Conservation (phyloP, 805 yeast species). For the Yamadazyma endophytica region DNA sequence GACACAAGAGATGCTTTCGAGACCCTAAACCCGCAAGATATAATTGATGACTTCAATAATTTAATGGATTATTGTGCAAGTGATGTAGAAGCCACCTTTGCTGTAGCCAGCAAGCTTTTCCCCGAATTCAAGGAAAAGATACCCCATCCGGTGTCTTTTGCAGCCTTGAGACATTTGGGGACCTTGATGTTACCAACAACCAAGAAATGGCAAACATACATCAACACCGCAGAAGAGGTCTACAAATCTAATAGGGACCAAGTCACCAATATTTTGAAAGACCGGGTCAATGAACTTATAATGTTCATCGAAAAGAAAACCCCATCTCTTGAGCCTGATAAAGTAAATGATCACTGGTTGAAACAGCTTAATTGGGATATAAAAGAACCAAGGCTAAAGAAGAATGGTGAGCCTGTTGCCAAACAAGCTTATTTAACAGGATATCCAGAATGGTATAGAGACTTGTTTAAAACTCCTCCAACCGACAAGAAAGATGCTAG, state of each 20-base stretch:
- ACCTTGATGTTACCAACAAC: slow-evolving; percentile 77
- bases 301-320: slow-evolving; percentile 31
- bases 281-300: slow-evolving; percentile 59
- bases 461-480: slow-evolving; percentile 35
- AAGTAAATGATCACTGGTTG: slow-evolving; percentile 79
- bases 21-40: slow-evolving; percentile 47
- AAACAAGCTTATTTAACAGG: slow-evolving; percentile 79
- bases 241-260: slow-evolving; percentile 55
- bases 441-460: slow-evolving; percentile 90
- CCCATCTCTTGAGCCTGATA: slow-evolving; percentile 20
- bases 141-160: slow-evolving; percentile 94
- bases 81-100: slow-evolving; percentile 76
- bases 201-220: slow-evolving; percentile 65
- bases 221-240: slow-evolving; percentile 61
- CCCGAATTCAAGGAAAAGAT: slow-evolving; percentile 65
- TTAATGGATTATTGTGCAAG: slow-evolving; percentile 78
- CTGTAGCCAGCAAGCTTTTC: slow-evolving; percentile 61
- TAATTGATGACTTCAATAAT: slow-evolving; percentile 52
- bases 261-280: slow-evolving; percentile 55
- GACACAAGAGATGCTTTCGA: slow-evolving; percentile 61
- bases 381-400: slow-evolving; percentile 55
- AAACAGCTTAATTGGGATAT: slow-evolving; percentile 85
- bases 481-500: slow-evolving; percentile 23
- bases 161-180: slow-evolving; percentile 74
- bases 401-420: slow-evolving; percentile 64